Evolutionary conservation across 805 yeast genomes (phyloP), one percentile per base, ranked within the genome.

Genomic region (Yamadazyma nakazawae): DNA sequence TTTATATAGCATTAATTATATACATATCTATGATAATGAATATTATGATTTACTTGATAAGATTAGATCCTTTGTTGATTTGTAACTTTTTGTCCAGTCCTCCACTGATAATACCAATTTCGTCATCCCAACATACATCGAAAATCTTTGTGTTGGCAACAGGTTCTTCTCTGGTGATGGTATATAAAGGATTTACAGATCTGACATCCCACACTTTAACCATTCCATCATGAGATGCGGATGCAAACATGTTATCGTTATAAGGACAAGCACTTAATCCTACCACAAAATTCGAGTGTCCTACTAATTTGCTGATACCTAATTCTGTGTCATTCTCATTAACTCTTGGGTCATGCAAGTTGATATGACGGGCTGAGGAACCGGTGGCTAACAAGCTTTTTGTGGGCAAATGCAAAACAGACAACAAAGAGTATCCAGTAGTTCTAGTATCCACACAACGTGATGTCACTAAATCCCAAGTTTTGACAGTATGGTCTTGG

Each of bases 341-440:
- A 0, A 80, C 66, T 62, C 99, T 80, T 38, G 98, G 97, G 64
- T 94, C 99, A 60, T 89, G 96, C 51, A 94, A 74, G 45, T 90
- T 84, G 53, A 94, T 91, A 66, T 94, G 98, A 67, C 99, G 85
- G n/a, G 97, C 97, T 11, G 96, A 85, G 1, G 97, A 89, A n/a
- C 99, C 99, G 47, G 92, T 81, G 8, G 91, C 96, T 26, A 94
- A 68, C 46, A 94, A 71, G 51, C 87, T 80, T 44, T 84, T 70
- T 42, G 79, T 74, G 6, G 87, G 80, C 51, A 94, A 72, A 54
- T 83, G 83, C 26, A 82, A 73, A 25, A 91, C 67, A 0, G 96
- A 87, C 38, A 91, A 75, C 52, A 94, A 74, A 10, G 98, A 84
- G 65, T 80, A 91, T 12, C 91, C 86, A 0, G 98, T 90, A 17